These are phyloP conservation scores for Xanthoconium stramineum DNA, from an alignment of 768 basidiomycete species.

Conservation along the genomic window DNA sequence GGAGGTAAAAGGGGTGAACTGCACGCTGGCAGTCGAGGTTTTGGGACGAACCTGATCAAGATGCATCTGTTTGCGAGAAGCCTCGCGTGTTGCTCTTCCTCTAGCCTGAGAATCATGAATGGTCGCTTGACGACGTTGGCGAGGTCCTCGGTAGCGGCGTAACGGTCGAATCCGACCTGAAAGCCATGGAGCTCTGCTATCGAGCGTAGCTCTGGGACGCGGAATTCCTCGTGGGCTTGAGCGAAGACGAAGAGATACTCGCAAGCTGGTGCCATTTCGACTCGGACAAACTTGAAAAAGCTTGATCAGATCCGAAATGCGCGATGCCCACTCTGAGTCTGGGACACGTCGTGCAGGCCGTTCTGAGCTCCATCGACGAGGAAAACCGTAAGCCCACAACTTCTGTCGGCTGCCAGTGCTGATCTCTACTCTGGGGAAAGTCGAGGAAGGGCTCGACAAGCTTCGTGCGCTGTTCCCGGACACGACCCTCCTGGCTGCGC, in stretches of 20 bases:
- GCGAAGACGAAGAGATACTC: slow-evolving; percentile 73
- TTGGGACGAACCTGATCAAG: slow-evolving; percentile 65
- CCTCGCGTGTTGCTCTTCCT: slow-evolving; percentile 68
- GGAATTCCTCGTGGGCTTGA: slow-evolving; percentile 76
- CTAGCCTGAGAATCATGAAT: slow-evolving; percentile 70
- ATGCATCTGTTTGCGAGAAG: slow-evolving; percentile 77
- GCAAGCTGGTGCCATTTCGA: slow-evolving; percentile 16
- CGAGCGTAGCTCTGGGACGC: slow-evolving; percentile 79
- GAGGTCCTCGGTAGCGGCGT: slow-evolving; percentile 41
- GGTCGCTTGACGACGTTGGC: slow-evolving; percentile 53
- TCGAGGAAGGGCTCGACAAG: slow-evolving; percentile 54
- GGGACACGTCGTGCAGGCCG: slow-evolving; percentile 27
- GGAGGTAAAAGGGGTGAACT: background rate
- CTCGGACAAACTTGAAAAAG: background rate
- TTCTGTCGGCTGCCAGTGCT: background rate
- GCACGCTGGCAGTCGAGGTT: background rate
- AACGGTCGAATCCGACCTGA: slow-evolving; percentile 42
- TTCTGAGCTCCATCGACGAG: slow-evolving; percentile 33
- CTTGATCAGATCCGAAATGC: background rate
- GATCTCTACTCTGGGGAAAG: slow-evolving; percentile 18
- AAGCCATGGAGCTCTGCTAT: slow-evolving; percentile 74
- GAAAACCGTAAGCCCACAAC: slow-evolving; percentile 29
- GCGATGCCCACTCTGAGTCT: slow-evolving; percentile 22
- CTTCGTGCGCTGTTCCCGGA: slow-evolving; percentile 62
- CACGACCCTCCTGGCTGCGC: slow-evolving; percentile 59